These are phyloP conservation scores for Podospora pseudoanserina DNA, from an alignment of 495 filamentous ascomycete genomes.

Conservation along the genomic window DNA sequence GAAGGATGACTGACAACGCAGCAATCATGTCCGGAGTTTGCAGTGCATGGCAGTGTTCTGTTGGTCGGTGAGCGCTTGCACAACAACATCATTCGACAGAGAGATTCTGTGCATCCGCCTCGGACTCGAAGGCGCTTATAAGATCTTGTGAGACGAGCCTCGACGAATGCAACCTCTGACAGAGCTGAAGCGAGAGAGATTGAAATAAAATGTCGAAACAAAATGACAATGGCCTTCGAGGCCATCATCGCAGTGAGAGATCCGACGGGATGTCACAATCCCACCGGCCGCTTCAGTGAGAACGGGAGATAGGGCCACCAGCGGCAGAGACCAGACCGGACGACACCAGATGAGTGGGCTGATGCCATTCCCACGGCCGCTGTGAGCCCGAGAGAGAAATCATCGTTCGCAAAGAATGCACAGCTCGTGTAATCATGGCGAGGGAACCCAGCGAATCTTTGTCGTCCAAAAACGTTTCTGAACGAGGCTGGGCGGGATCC, in stretches of 20 bases:
- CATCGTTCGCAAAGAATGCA: neutral
- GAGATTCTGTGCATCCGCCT: neutral
- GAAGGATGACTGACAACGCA: neutral
- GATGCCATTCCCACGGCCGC: neutral
- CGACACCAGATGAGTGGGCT: neutral
- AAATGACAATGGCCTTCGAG: neutral
- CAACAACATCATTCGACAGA: neutral
- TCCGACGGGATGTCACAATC: neutral
- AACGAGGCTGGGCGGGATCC: conserved; percentile 4
- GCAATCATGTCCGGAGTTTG: neutral
- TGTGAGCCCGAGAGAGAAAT: neutral
- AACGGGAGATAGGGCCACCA: neutral
- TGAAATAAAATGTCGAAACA: neutral
- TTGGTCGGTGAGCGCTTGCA: neutral
- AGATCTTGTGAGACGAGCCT: neutral
- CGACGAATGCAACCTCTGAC: neutral
- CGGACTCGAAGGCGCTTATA: neutral
- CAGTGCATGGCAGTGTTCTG: neutral
- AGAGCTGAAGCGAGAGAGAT: neutral
- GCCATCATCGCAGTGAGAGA: neutral
- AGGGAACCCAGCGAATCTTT: neutral
- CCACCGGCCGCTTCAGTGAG: neutral
- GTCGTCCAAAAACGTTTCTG: neutral
- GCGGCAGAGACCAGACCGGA: neutral
- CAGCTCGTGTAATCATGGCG: neutral